A percentile compares a stretch with the other conserved stretches of the same genome.
phyloP scores from a whole-genome alignment of 768 basidiomycete genomes.

The Leccinum barrowsii region DNA sequence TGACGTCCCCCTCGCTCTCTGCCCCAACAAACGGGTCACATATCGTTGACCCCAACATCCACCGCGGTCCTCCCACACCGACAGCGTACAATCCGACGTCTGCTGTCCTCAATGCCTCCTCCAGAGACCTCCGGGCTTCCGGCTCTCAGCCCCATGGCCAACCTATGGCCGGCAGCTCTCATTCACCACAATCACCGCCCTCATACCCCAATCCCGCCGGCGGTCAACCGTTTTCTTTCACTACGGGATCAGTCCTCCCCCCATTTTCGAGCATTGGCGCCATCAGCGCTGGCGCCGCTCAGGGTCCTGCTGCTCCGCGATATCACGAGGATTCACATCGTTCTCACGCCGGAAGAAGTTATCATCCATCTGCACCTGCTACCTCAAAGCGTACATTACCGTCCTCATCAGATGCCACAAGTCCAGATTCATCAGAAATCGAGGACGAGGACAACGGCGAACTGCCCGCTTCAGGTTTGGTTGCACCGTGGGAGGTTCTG shows the following conservation, averaged over 20 bases:
- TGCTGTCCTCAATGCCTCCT: conserved; percentile 23
- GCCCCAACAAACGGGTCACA: conserved; percentile 38
- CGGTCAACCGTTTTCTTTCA: conserved; percentile 30
- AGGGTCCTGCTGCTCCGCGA: conserved; percentile 54
- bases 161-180: conserved; percentile 39
- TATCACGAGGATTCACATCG: conserved; percentile 43
- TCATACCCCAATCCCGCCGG: conserved; percentile 39
- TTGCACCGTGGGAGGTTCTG: conserved; percentile 85
- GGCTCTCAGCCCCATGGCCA: conserved; percentile 34
- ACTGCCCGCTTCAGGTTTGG: conserved; percentile 74
- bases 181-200: conserved; percentile 40
- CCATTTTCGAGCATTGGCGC: conserved; percentile 68
- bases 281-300: conserved; percentile 44
- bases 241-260: conserved; percentile 56
- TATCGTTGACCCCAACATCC: conserved; percentile 19
- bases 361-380: conserved; percentile 29
- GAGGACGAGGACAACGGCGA: conserved; percentile 82
- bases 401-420: conserved; percentile 64
- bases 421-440: conserved; percentile 79
- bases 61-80: conserved; percentile 31
- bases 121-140: conserved; percentile 33
- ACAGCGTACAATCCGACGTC: conserved; percentile 22
- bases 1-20: conserved; percentile 44
- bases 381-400: conserved; percentile 60
- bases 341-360: conserved; percentile 29